phyloP scores from a whole-genome alignment of 1,284 basidiomycete species.

The Ganoderma leucocontextum region DNA sequence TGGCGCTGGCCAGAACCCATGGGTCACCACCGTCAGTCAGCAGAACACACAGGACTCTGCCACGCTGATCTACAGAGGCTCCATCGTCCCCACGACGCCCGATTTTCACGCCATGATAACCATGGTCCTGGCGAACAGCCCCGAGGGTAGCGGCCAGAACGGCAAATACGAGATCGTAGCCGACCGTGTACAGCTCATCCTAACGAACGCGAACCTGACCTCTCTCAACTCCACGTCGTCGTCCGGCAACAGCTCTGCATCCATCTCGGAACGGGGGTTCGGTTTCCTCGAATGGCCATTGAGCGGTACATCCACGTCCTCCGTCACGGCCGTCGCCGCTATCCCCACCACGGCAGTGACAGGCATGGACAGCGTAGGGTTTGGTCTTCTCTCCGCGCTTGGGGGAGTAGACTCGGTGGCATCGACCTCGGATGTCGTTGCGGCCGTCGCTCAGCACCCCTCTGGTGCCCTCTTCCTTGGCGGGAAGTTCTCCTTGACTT shows the following conservation, averaged over 20 bases:
- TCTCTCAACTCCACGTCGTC: slow-evolving; percentile 40
- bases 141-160: slow-evolving; percentile 65
- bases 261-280: slow-evolving; percentile 57
- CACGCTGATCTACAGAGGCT: slow-evolving; percentile 81
- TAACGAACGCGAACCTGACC: slow-evolving; percentile 66
- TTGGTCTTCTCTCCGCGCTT: slow-evolving; percentile 63
- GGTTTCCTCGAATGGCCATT: slow-evolving; percentile 87
- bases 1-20: slow-evolving; percentile 68
- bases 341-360: slow-evolving; percentile 82
- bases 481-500: slow-evolving; percentile 76
- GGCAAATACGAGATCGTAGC: slow-evolving; percentile 85
- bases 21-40: slow-evolving; percentile 77
- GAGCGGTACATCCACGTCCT: slow-evolving; percentile 45
- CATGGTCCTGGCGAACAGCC: slow-evolving; percentile 70
- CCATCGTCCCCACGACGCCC: slow-evolving; percentile 77
- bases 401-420: slow-evolving; percentile 52
- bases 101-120: slow-evolving; percentile 80
- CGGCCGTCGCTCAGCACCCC: slow-evolving; percentile 70
- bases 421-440: slow-evolving; percentile 49
- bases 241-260: slow-evolving; percentile 41
- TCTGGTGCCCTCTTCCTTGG: slow-evolving; percentile 78
- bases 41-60: slow-evolving; percentile 72
- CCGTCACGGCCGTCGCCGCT: slow-evolving; percentile 61
- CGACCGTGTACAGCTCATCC: slow-evolving; percentile 76
- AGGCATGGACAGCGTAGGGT: slow-evolving; percentile 67